These are phyloP conservation scores for Ensete ventricosum DNA, from an alignment of 176 grass and related monocot species.

Conservation along the genomic window DNA sequence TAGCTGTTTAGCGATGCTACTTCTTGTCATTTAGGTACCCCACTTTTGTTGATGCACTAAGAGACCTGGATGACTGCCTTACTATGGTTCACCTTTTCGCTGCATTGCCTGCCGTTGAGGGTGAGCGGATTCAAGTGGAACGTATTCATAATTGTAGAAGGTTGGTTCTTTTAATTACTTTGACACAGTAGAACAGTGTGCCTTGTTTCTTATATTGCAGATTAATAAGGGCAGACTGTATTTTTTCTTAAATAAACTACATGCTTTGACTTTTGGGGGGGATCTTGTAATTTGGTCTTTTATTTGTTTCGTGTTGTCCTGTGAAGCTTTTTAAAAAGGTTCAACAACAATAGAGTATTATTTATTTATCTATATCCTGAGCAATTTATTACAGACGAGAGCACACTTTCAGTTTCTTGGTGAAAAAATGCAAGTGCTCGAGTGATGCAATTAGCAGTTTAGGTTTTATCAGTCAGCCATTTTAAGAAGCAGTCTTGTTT, in stretches of 20 bases:
- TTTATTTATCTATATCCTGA: no score
- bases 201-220: no score
- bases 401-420: no score
- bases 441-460: no score
- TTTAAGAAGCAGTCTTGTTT: no score
- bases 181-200: background rate
- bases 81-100: constrained; percentile 98
- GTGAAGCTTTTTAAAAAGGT: no score
- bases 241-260: background rate
- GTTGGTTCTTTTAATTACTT: constrained; percentile 23
- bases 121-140: constrained; percentile 72
- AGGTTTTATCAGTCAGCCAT: no score
- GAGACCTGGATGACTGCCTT: constrained; percentile 96
- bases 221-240: background rate
- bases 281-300: background rate
- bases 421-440: no score
- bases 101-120: constrained; percentile 80
- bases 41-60: constrained; percentile 80
- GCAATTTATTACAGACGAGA: no score
- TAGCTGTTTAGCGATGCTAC: background rate
- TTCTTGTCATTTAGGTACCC: constrained; percentile 47
- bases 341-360: no score
- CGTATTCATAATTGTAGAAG: constrained; percentile 83
- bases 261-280: no score
- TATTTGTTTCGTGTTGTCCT: no score